phyloP scores from a whole-genome alignment of 164 flowering plant genomes.

The Brasenia schreberi region DNA sequence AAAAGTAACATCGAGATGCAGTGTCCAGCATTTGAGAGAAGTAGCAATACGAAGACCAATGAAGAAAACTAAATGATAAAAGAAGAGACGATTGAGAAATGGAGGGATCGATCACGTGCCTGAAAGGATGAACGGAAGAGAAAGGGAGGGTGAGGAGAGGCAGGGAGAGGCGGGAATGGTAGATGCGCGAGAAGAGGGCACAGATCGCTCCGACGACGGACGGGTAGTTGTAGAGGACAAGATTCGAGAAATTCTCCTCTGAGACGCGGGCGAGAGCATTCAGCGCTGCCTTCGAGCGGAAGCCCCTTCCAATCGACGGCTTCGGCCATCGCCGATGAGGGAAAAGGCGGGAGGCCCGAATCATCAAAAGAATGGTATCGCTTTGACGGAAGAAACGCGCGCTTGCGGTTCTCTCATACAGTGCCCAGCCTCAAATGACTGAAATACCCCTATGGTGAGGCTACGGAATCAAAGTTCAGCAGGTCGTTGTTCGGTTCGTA shows the following conservation, averaged over 20 bases:
- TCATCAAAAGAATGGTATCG: not conserved
- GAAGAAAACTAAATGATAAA: not conserved
- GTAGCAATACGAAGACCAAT: not conserved
- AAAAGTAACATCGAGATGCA: not conserved
- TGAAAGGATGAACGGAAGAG: constrained; percentile 68
- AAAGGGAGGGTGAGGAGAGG: constrained; percentile 73
- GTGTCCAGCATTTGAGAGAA: not conserved
- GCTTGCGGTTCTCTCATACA: no score
- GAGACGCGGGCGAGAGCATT: constrained; percentile 56
- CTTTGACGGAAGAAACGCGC: no score
- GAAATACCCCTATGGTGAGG: no score
- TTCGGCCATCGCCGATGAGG: not conserved
- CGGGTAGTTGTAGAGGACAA: constrained; percentile 85
- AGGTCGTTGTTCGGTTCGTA: no score
- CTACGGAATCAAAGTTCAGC: no score
- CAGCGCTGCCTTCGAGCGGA: constrained; percentile 74
- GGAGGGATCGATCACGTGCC: constrained; percentile 18
- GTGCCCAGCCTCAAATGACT: no score
- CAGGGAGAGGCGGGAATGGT: constrained; percentile 46
- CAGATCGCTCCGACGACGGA: constrained; percentile 75
- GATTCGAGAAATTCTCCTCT: constrained; percentile 32
- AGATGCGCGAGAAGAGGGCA: constrained; percentile 76
- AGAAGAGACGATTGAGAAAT: not conserved
- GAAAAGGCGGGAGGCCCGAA: not conserved
- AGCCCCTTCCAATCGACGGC: constrained; percentile 12